Evolutionary conservation across 495 filamentous ascomycete species (phyloP), one percentile per base, ranked within the genome.

Genomic region (Friedmanniomyces simplex): DNA sequence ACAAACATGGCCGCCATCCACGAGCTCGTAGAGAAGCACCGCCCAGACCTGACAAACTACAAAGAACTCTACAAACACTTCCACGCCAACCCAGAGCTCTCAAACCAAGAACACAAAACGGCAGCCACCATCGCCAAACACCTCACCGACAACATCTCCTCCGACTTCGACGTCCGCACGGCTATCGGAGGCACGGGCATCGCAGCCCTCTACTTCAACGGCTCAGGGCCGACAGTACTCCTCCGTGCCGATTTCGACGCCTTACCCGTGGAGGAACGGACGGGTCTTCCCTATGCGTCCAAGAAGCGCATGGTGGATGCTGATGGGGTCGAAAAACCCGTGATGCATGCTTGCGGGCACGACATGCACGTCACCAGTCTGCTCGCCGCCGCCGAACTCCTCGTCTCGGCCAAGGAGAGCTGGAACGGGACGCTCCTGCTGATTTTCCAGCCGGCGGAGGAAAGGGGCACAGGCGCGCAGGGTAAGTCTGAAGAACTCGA

Each of bases 261-360:
- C 2, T 69, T 85, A 0, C 83, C 82, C 0, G 64, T 84, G 1
- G 62, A 73, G 61, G 82, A 86, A 59, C 60, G 71, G 39, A 84
- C 80, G 0, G 75, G 73, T 0, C 67, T 84, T 0, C 67, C 69
- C 12, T 85, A 84, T 61, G 76, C 79, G 0, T 82, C 78, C 64
- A 74, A 60, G 18, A 70, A 61, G 18, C 58, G 59, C 7, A 71
- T 69, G 57, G 61, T 66, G 6, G 73, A 73, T 49, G 58, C 58
- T 5, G 67, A 77, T 21, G 81, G 81, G 2, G 53, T 63, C 0
- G 67, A 69, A 45, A 72, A 73, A 43, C 77, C 79, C 0, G 79
- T 82, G 0, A 84, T 84, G 82, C 52, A 85, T 65, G 81, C 83
- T 30, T 85, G 82, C 66, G 82, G 82, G 0, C 82, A 87, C 57